Conservation (phyloP, 306 rosid genomes). For the Corylus americana region DNA sequence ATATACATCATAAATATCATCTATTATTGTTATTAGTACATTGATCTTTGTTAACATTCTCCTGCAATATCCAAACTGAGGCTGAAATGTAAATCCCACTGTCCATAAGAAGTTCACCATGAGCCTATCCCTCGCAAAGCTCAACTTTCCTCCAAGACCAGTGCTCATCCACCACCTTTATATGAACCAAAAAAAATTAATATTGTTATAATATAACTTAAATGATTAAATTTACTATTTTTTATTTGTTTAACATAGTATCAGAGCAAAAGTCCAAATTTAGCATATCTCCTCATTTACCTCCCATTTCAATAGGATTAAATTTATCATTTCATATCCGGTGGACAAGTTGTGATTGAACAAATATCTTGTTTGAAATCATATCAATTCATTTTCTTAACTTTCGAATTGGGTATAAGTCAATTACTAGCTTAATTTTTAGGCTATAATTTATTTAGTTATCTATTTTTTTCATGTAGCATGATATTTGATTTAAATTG, state of each 20-base stretch:
- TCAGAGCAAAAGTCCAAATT: too few relatives aligned
- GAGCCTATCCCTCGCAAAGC: constrained; percentile 25
- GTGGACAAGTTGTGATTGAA: too few relatives aligned
- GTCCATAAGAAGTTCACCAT: constrained; percentile 23
- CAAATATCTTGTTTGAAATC: too few relatives aligned
- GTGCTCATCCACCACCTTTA: constrained; percentile 19
- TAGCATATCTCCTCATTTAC: too few relatives aligned
- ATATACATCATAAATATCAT: constrained; percentile 8
- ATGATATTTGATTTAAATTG: too few relatives aligned
- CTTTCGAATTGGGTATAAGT: background rate
- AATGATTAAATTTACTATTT: too few relatives aligned
- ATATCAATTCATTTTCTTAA: too few relatives aligned
- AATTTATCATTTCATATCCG: too few relatives aligned
- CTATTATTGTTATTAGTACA: background rate
- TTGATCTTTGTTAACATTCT: background rate
- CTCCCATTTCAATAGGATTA: too few relatives aligned
- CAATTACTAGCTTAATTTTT: background rate
- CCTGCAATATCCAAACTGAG: constrained; percentile 5
- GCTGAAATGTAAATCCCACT: background rate
- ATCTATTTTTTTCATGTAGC: background rate
- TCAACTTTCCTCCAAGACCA: constrained; percentile 8
- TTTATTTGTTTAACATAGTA: too few relatives aligned
- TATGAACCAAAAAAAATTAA: background rate
- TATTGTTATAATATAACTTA: background rate
- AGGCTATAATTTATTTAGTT: background rate